Percentiles rank a stretch among this genome's conserved stretches.
phyloP scores from a whole-genome alignment of 2,329 filamentous ascomycete genomes.

The Botrytis tulipae region DNA sequence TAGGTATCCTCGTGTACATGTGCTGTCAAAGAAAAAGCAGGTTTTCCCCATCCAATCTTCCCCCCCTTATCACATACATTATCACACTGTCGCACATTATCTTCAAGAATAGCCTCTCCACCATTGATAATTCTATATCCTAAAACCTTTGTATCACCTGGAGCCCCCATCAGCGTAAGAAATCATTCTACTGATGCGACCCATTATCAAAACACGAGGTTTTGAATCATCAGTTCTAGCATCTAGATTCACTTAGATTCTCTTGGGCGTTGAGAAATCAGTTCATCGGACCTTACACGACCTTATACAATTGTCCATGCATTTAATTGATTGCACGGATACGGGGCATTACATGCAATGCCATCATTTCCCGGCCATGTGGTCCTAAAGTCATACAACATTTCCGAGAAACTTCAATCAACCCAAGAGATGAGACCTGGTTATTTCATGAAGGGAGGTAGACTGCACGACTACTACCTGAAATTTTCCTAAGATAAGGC shows the following conservation, averaged over 20 bases:
- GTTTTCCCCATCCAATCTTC: too few species aligned
- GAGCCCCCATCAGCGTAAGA: neutral
- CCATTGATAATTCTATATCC: neutral
- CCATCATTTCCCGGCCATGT: constrained; percentile 1
- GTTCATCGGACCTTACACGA: neutral
- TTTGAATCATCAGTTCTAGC: neutral
- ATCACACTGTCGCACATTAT: neutral
- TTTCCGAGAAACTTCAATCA: neutral
- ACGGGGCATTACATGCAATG: neutral
- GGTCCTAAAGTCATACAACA: neutral
- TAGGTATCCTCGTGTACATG: neutral
- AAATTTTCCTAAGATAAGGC: neutral
- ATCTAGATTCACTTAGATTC: neutral
- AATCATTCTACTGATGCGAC: neutral
- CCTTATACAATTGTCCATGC: neutral
- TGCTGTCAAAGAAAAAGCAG: neutral
- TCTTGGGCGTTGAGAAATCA: neutral
- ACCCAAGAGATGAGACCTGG: neutral
- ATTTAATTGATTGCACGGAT: neutral
- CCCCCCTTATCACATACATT: neutral
- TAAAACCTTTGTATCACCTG: neutral
- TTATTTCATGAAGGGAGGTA: neutral
- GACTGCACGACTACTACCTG: neutral
- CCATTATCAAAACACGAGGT: neutral
- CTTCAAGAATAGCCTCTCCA: neutral